A percentile compares a stretch with the other conserved stretches of the same genome.
Evolutionary conservation across 2,329 filamentous ascomycete genomes (phyloP).

Genomic region (Talaromyces sp.): DNA sequence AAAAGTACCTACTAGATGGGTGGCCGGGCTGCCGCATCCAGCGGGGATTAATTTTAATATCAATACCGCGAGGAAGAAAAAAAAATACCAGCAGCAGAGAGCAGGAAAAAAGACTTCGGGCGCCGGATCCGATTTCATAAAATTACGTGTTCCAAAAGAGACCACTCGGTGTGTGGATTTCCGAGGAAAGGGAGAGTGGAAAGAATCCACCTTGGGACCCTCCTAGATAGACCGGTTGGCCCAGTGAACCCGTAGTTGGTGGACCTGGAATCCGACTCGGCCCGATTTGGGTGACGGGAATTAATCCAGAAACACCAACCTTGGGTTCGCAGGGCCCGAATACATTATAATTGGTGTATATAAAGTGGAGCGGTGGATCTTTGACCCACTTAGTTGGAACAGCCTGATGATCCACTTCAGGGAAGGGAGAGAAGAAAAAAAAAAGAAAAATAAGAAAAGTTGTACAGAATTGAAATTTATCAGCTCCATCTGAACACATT

Average conservation of each 20-base stretch:
- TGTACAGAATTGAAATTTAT: too few species aligned
- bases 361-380: slow-evolving; percentile 12
- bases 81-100: neutral
- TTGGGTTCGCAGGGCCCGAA: slow-evolving; percentile 11
- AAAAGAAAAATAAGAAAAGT: neutral
- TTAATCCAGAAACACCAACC: slow-evolving; percentile 17
- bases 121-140: slow-evolving; percentile 13
- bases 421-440: slow-evolving; percentile 7
- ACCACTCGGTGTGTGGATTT: slow-evolving; percentile 27
- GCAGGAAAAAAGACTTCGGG: neutral
- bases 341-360: slow-evolving; percentile 17
- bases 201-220: slow-evolving; percentile 9
- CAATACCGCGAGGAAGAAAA: too few species aligned
- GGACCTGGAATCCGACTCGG: slow-evolving; percentile 31
- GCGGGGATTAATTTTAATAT: neutral
- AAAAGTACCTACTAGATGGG: slow-evolving; percentile 2
- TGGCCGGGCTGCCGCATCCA: slow-evolving; percentile 3
- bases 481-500: too few species aligned
- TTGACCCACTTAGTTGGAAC: slow-evolving; percentile 20
- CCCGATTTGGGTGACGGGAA: slow-evolving; percentile 30
- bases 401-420: slow-evolving; percentile 29
- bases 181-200: slow-evolving; percentile 20
- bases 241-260: slow-evolving; percentile 27
- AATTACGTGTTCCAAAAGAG: slow-evolving; percentile 25
- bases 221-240: slow-evolving; percentile 21